phyloP scores from a whole-genome alignment of 192 early-diverging fungal species.

The Dimargaris xerosporica region DNA sequence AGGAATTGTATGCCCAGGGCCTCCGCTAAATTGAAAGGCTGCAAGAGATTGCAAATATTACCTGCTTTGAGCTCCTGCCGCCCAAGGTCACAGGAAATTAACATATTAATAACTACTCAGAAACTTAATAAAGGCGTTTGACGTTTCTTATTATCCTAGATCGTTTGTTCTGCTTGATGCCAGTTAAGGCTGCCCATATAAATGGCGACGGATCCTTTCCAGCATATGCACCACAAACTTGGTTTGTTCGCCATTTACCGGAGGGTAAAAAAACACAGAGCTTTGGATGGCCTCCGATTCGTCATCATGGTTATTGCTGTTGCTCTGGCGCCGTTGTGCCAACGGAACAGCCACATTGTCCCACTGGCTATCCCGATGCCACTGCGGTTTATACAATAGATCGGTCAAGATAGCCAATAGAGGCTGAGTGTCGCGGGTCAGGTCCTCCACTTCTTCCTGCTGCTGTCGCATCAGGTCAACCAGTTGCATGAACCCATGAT shows the following conservation, averaged over 20 bases:
- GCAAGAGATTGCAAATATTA: too few relatives aligned
- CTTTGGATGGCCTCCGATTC: not conserved
- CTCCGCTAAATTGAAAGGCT: too few relatives aligned
- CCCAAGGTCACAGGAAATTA: too few relatives aligned
- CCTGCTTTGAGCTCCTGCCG: too few relatives aligned
- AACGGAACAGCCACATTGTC: not conserved
- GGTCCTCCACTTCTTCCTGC: conserved; percentile 9
- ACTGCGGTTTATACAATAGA: conserved; percentile 7
- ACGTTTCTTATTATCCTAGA: too few relatives aligned
- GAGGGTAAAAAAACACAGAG: conserved; percentile 9
- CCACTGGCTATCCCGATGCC: conserved; percentile 4
- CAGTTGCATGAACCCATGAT: not conserved
- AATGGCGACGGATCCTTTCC: conserved; percentile 7
- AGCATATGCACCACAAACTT: not conserved
- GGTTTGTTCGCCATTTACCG: conserved; percentile 3
- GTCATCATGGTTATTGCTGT: not conserved
- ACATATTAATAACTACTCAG: too few relatives aligned
- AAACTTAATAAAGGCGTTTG: too few relatives aligned
- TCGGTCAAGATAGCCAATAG: conserved; percentile 8
- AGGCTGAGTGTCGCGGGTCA: conserved; percentile 7
- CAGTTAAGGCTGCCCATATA: not conserved
- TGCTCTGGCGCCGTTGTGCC: not conserved
- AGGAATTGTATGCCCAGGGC: too few relatives aligned
- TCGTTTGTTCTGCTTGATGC: too few relatives aligned
- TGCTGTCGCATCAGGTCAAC: conserved; percentile 3